phyloP scores from a whole-genome alignment of 108 stramenopile species.

The Nitzschia palea region DNA sequence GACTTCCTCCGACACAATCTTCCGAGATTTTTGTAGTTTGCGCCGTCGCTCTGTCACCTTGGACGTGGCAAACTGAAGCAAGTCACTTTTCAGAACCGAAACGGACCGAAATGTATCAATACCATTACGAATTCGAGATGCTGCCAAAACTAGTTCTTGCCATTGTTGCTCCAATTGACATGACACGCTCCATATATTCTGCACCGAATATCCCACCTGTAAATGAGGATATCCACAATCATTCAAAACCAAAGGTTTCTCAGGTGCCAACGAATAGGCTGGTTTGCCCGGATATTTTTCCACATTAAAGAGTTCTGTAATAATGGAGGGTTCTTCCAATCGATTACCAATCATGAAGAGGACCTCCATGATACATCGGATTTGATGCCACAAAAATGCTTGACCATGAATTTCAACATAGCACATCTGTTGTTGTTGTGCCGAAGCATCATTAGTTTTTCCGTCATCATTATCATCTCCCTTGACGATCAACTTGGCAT shows the following conservation, averaged over 20 bases:
- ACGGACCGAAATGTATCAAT: constrained; percentile 49
- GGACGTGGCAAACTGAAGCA: constrained; percentile 46
- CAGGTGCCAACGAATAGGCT: constrained; percentile 88
- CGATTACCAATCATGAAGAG: constrained; percentile 90
- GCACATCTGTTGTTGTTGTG: constrained; percentile 42
- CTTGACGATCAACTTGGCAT: constrained; percentile 49
- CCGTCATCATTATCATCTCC: neutral
- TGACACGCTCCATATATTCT: constrained; percentile 69
- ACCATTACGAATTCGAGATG: constrained; percentile 64
- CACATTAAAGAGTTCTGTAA: constrained; percentile 85
- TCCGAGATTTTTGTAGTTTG: constrained; percentile 35
- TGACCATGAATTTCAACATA: constrained; percentile 89
- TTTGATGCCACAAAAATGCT: constrained; percentile 99
- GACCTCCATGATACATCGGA: constrained; percentile 93
- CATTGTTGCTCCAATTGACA: constrained; percentile 72
- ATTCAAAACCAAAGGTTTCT: constrained; percentile 90
- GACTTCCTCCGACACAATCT: neutral
- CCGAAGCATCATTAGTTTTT: neutral
- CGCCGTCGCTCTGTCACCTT: constrained; percentile 47
- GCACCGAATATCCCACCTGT: constrained; percentile 63
- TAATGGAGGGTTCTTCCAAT: constrained; percentile 78
- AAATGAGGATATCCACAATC: constrained; percentile 82
- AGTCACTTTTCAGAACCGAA: constrained; percentile 49
- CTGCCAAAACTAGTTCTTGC: constrained; percentile 70
- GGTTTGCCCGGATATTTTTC: constrained; percentile 89